phyloP scores from a whole-genome alignment of 352 stramenopile genomes.

The Phytophthora rubi region DNA sequence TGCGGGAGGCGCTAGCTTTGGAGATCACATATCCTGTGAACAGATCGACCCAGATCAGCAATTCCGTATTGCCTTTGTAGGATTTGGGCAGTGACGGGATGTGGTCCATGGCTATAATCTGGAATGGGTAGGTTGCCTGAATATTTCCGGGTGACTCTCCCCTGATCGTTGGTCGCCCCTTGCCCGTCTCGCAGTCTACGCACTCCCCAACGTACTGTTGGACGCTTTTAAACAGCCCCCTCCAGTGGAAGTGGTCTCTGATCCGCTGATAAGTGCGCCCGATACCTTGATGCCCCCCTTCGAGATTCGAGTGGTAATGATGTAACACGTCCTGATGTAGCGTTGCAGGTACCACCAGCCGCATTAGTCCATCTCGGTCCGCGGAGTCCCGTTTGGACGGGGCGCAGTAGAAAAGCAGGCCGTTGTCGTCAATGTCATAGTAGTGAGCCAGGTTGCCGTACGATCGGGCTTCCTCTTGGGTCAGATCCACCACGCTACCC shows the following conservation, averaged over 20 bases:
- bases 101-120: background rate
- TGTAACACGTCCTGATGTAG: too few species aligned
- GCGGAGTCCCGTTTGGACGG: too few species aligned
- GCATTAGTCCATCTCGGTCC: too few species aligned
- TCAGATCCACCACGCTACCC: too few species aligned
- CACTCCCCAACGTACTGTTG: slow-evolving; percentile 3
- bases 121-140: background rate
- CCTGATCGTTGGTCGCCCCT: background rate
- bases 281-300: slow-evolving; percentile 11
- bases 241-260: slow-evolving; percentile 10
- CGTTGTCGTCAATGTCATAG: too few species aligned
- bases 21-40: too few species aligned
- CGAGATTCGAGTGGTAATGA: too few species aligned
- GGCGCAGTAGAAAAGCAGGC: too few species aligned
- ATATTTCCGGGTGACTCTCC: background rate
- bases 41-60: background rate
- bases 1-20: too few species aligned
- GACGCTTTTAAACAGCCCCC: background rate
- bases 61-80: background rate
- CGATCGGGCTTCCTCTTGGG: too few species aligned
- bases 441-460: too few species aligned
- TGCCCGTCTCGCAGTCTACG: slow-evolving; percentile 9
- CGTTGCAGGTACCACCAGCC: too few species aligned
- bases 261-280: slow-evolving; percentile 8
- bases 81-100: background rate